These are phyloP conservation scores for Limonium bicolor DNA, from an alignment of 148 eudicot genomes.

Conservation along the genomic window DNA sequence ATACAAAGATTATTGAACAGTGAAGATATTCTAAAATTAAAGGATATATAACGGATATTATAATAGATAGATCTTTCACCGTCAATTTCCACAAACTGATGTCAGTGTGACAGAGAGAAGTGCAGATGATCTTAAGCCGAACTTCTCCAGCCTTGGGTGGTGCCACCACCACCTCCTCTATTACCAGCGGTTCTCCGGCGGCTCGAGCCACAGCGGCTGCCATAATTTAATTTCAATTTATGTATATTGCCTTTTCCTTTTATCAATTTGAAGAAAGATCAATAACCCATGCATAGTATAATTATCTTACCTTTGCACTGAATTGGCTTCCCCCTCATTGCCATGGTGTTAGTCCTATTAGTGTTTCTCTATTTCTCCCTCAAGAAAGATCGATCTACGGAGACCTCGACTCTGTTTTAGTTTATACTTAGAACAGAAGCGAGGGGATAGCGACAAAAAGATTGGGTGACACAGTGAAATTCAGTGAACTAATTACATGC, in stretches of 20 bases:
- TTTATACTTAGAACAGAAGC: too few species aligned
- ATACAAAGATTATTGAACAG: background rate
- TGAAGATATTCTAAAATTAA: background rate
- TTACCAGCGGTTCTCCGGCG: constrained; percentile 33
- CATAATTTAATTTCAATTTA: background rate
- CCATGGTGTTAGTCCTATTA: too few species aligned
- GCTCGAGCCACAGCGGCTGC: constrained; percentile 41
- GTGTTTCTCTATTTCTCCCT: too few species aligned
- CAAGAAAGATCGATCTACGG: too few species aligned
- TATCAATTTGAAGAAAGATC: background rate
- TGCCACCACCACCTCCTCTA: constrained; percentile 35
- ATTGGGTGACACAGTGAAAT: too few species aligned
- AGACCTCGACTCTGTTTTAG: too few species aligned
- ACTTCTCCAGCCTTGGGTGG: constrained; percentile 27
- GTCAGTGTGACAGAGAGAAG: constrained; percentile 31
- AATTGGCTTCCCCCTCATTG: constrained; percentile 15
- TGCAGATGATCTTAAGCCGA: constrained; percentile 17
- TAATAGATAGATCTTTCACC: background rate
- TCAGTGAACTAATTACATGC: too few species aligned
- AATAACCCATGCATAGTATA: too few species aligned
- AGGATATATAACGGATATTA: background rate
- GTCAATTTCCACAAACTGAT: constrained; percentile 29
- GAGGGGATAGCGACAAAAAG: too few species aligned
- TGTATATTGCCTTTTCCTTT: background rate
- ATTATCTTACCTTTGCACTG: constrained; percentile 13